Base-by-base conservation (phyloP, 2,329 filamentous ascomycete genomes). In the Thermothelomyces thermophilus region DNA sequence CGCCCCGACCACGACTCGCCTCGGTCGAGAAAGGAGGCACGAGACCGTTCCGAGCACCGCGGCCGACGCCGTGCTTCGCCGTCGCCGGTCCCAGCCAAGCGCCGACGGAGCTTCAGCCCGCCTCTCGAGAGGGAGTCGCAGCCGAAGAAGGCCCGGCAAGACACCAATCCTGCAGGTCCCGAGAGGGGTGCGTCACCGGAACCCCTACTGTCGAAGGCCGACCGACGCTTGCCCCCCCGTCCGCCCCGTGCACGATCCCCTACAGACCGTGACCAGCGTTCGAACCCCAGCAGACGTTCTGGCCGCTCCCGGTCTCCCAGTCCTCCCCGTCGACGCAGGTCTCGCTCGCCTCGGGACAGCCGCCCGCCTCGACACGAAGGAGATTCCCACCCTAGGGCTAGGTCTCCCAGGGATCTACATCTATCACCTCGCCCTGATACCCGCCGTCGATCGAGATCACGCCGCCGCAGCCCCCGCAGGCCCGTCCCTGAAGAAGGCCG, bases 91-190 rank as follows among this genome's bases (percentile, higher is more conserved):
- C 51, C 60, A 30, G 50, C 48, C 37, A 62, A 65, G 54, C 61
- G 65, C 31, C 62, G 55, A 14, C 61, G 63, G 11, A 65, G 64
- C 44, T 60, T 53, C 19, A 62, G 60, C 35, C 58, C 59, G 35
- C 52, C 58, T 16, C 36, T 56, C 37, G 54, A 45, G 28, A 50
- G 46, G 8, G 47, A 47, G n/a, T 45, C 57, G 22, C 59, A 56
- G 31, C 30, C 55, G 7, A 63, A 58, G 35, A 60, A 59, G 51
- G 46, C 55, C 33, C 58, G 60, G 31, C 54, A 50, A 41, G 54
- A 51, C 13, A 51, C 40, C n/a, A 60, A 58, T 43, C 57, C 55
- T 28, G 41, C 36, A 31, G 50, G 52, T 26, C 17, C 35, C 43
- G 56, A 57, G 9, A 55, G 50, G 49, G 48, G 46, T 42, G 43